Conservation (phyloP, 2,329 filamentous ascomycete species). For the Fusarium domesticum region DNA sequence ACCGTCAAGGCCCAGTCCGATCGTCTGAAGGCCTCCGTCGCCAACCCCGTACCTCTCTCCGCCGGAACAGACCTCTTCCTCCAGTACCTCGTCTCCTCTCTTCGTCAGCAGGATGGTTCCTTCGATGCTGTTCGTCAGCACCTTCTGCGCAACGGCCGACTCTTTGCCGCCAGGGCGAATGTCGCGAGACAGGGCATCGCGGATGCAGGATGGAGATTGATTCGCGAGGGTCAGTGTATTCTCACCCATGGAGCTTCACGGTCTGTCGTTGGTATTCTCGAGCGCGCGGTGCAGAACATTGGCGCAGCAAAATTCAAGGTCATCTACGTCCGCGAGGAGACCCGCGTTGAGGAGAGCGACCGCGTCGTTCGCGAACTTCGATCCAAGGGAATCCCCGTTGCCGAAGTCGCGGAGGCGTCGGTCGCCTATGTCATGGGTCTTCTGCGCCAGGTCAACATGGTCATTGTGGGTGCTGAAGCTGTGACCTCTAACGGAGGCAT, state of each 20-base stretch:
- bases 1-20: conserved; percentile 74
- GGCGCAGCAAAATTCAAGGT: conserved; percentile 70
- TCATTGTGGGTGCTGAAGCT: conserved; percentile 72
- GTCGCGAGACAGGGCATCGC: conserved; percentile 82
- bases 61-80: conserved; percentile 96
- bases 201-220: conserved; percentile 71
- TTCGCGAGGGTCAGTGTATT: conserved; percentile 76
- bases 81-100: conserved; percentile 80
- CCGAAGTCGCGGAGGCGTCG: conserved; percentile 53
- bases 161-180: conserved; percentile 86
- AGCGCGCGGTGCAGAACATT: conserved; percentile 60
- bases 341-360: conserved; percentile 59
- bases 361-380: conserved; percentile 70
- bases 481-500: conserved; percentile 94
- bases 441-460: conserved; percentile 58
- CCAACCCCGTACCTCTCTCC: conserved; percentile 87
- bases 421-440: conserved; percentile 73
- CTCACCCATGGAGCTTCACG: conserved; percentile 86
- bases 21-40: conserved; percentile 72
- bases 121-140: conserved; percentile 83
- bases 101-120: conserved; percentile 52
- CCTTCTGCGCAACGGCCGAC: conserved; percentile 76
- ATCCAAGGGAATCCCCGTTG: conserved; percentile 73
- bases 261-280: conserved; percentile 75
- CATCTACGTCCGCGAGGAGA: conserved; percentile 69